Evolutionary conservation across 768 basidiomycete species (phyloP).

Genomic region (Termitomyces sp.): DNA sequence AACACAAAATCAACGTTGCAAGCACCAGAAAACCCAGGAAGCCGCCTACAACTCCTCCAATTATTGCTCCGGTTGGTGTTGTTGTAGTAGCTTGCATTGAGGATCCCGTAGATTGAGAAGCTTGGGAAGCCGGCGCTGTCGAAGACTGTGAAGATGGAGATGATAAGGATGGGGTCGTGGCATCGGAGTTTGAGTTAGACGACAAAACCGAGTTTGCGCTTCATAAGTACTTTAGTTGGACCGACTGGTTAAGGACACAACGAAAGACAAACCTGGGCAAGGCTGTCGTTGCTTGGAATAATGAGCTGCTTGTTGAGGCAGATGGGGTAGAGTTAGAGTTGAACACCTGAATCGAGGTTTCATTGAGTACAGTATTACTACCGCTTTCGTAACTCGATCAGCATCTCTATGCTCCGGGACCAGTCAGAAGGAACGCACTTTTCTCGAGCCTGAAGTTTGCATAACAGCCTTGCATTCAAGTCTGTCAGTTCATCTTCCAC

Average conservation of each 20-base stretch:
- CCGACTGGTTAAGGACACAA: background rate
- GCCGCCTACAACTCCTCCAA: slow-evolving; percentile 1
- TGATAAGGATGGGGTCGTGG: background rate
- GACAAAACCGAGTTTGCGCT: background rate
- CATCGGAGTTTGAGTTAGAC: background rate
- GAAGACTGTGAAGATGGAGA: background rate
- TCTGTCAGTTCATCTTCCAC: background rate
- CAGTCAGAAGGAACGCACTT: background rate
- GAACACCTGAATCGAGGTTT: background rate
- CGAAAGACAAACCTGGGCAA: background rate
- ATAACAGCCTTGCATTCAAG: background rate
- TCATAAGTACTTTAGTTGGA: background rate
- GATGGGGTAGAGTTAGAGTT: background rate
- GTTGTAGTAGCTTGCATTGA: background rate
- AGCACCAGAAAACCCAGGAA: background rate
- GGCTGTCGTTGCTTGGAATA: background rate
- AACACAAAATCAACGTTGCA: background rate
- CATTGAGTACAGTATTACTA: background rate
- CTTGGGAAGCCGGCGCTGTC: background rate
- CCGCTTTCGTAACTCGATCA: background rate
- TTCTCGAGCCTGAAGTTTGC: background rate
- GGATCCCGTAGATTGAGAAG: background rate
- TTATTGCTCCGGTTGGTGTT: background rate
- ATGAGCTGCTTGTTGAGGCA: background rate
- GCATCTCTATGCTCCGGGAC: background rate